Conservation (phyloP, 2,329 filamentous ascomycete species). For the Sclerotinia subarctica region DNA sequence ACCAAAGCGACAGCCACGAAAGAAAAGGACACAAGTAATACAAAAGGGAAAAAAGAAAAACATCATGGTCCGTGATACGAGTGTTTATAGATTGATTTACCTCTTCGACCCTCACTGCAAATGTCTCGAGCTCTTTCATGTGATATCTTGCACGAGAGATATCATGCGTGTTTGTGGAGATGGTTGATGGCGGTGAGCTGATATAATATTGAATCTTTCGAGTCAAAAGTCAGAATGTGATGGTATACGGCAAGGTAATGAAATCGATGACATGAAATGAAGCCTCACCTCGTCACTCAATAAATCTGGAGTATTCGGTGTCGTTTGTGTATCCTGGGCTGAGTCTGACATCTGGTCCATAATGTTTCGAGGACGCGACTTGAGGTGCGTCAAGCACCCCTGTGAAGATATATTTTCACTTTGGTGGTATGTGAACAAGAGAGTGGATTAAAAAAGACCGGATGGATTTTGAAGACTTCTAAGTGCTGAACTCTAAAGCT, state of each 20-base stretch:
- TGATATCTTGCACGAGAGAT: conserved; percentile 25
- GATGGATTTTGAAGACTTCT: not conserved
- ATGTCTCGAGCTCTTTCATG: conserved; percentile 23
- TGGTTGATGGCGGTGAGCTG: conserved; percentile 20
- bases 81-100: conserved; percentile 15
- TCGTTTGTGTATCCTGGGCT: conserved; percentile 16
- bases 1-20: not conserved
- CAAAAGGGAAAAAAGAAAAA: conserved; percentile 6
- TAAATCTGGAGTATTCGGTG: conserved; percentile 19
- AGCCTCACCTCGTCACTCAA: conserved; percentile 20
- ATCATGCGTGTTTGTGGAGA: conserved; percentile 24
- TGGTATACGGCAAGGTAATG: not conserved
- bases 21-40: conserved; percentile 11
- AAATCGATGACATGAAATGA: not conserved
- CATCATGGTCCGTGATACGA: conserved; percentile 14
- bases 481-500: conserved; percentile 9
- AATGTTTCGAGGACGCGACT: conserved; percentile 11
- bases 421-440: not conserved
- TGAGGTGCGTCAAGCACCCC: conserved; percentile 20
- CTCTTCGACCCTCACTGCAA: conserved; percentile 24
- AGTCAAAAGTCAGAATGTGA: conserved; percentile 4
- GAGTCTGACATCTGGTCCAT: conserved; percentile 20
- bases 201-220: conserved; percentile 11
- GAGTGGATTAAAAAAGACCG: conserved; percentile 12
- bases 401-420: conserved; percentile 20